Evolutionary conservation across 306 rosid species (phyloP).

Genomic region (Erythrophleum fordii): DNA sequence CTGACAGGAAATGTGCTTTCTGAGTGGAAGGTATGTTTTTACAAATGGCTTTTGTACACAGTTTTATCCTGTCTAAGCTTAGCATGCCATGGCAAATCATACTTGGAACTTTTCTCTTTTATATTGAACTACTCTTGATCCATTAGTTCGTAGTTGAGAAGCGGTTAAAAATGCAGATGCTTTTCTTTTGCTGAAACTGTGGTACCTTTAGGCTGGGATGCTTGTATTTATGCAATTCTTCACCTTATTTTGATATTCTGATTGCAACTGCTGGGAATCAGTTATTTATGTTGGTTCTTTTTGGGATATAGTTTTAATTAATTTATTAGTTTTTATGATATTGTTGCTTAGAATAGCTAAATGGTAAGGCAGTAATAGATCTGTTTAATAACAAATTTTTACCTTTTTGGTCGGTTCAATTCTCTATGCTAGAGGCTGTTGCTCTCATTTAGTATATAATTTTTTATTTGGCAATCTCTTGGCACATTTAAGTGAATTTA

Average conservation of each 20-base stretch:
- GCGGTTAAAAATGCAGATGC: not conserved
- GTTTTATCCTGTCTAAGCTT: constrained; percentile 25
- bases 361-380: not conserved
- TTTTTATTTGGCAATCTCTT: not conserved
- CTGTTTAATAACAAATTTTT: not conserved
- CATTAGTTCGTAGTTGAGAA: not conserved
- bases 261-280: not conserved
- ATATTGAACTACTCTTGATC: not conserved
- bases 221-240: not conserved
- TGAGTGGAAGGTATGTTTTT: constrained; percentile 81
- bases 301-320: not conserved
- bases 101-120: not conserved
- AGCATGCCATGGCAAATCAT: too few species aligned
- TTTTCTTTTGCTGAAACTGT: constrained; percentile 12
- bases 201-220: constrained; percentile 5
- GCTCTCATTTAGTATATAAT: not conserved
- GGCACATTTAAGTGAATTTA: constrained; percentile 2
- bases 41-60: constrained; percentile 31
- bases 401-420: not conserved
- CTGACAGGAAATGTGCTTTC: constrained; percentile 89
- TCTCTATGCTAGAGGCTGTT: not conserved
- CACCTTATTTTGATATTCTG: constrained; percentile 11
- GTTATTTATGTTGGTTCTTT: constrained; percentile 14
- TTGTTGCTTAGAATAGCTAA: not conserved
- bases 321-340: not conserved